Evolutionary conservation across 345 rosid species (phyloP).

Genomic region (Corymbia maculata): DNA sequence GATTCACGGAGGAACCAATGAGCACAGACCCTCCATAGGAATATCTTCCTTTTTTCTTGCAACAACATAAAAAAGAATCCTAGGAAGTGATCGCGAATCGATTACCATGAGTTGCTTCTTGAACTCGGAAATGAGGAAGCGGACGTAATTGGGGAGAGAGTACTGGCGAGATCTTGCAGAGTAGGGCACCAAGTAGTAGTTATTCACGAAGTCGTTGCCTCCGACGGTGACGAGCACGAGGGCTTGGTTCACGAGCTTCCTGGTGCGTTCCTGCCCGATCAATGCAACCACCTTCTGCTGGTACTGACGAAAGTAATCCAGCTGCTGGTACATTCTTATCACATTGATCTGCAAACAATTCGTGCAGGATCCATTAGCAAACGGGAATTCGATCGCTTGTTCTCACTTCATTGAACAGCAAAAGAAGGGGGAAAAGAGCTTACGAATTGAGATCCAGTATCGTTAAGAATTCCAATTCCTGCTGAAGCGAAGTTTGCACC

Average conservation of each 20-base stretch:
- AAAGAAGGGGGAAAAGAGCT: not conserved
- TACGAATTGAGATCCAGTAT: slow-evolving; percentile 60
- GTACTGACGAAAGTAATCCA: slow-evolving; percentile 50
- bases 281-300: slow-evolving; percentile 35
- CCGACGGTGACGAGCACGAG: slow-evolving; percentile 44
- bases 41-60: not conserved
- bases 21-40: not conserved
- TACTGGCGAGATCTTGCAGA: slow-evolving; percentile 46
- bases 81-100: not conserved
- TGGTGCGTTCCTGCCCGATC: slow-evolving; percentile 33
- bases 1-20: not conserved
- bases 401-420: not conserved
- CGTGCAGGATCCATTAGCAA: not conserved
- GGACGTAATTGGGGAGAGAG: slow-evolving; percentile 27
- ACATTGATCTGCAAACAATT: slow-evolving; percentile 38
- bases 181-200: slow-evolving; percentile 38
- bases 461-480: slow-evolving; percentile 67
- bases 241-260: slow-evolving; percentile 34
- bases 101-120: slow-evolving; percentile 26
- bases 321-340: slow-evolving; percentile 50
- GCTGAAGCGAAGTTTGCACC: slow-evolving; percentile 97
- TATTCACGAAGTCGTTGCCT: slow-evolving; percentile 62
- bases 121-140: slow-evolving; percentile 34
- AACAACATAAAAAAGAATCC: not conserved
- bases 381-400: not conserved